These are phyloP conservation scores for Austroboletus festivus DNA, from an alignment of 768 basidiomycete genomes.

Conservation along the genomic window DNA sequence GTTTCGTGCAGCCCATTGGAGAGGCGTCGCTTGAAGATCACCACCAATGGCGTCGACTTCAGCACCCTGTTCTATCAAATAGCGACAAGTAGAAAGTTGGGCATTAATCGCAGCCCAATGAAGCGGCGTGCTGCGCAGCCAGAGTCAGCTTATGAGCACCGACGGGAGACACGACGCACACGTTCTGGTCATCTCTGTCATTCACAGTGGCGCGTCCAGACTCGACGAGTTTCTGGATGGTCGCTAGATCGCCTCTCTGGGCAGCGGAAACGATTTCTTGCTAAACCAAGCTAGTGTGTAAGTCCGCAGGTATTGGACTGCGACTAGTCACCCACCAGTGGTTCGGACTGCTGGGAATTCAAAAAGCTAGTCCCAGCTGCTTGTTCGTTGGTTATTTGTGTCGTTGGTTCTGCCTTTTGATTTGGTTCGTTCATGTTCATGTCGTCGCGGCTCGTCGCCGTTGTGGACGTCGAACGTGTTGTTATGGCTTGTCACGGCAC, in stretches of 20 bases:
- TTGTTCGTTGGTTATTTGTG: constrained; percentile 23
- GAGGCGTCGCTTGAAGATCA: constrained; percentile 88
- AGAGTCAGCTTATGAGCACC: constrained; percentile 5
- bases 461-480: constrained; percentile 4
- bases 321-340: constrained; percentile 19
- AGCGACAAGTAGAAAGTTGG: constrained; percentile 83
- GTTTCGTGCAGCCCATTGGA: constrained; percentile 98
- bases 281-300: constrained; percentile 20
- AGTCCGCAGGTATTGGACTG: not conserved
- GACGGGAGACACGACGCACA: constrained; percentile 34
- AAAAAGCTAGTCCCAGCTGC: constrained; percentile 28
- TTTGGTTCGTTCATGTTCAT: constrained; percentile 32
- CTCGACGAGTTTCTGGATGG: constrained; percentile 64
- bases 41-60: constrained; percentile 94
- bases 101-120: constrained; percentile 99
- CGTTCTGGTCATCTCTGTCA: constrained; percentile 85
- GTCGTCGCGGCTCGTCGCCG: constrained; percentile 16
- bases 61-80: constrained; percentile 87
- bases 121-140: constrained; percentile 58
- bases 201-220: constrained; percentile 68
- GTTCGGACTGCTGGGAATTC: constrained; percentile 21
- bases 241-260: constrained; percentile 77
- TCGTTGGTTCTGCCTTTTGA: constrained; percentile 30
- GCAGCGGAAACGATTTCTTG: constrained; percentile 78
- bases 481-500: constrained; percentile 7